phyloP scores from a whole-genome alignment of 2,329 filamentous ascomycete genomes.

The Cytospora mali region DNA sequence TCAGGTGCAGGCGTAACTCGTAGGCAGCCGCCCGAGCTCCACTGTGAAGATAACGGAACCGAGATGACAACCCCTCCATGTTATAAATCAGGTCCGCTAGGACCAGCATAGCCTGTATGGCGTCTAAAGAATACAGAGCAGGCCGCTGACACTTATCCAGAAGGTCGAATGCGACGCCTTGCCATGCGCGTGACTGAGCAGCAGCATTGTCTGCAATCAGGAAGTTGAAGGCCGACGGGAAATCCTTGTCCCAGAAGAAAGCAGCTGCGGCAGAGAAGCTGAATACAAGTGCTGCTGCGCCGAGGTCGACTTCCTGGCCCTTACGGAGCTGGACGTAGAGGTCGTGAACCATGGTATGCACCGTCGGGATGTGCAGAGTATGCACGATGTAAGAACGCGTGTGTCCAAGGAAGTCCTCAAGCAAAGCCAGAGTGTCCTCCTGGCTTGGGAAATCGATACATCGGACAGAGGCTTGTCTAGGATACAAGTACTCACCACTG shows the following conservation, averaged over 20 bases:
- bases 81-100: constrained; percentile 44
- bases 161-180: constrained; percentile 40
- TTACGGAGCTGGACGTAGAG: constrained; percentile 30
- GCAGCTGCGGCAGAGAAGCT: constrained; percentile 36
- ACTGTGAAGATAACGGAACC: constrained; percentile 38
- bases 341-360: constrained; percentile 26
- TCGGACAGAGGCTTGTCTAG: neutral
- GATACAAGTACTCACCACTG: neutral
- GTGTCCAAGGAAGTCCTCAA: constrained; percentile 35
- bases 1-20: constrained; percentile 43
- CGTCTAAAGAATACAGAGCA: constrained; percentile 38
- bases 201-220: constrained; percentile 29
- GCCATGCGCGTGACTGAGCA: constrained; percentile 34
- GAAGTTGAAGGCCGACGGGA: constrained; percentile 22
- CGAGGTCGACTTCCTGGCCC: constrained; percentile 26
- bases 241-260: constrained; percentile 33
- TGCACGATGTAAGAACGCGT: constrained; percentile 28
- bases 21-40: constrained; percentile 37
- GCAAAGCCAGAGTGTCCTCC: constrained; percentile 34
- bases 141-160: constrained; percentile 40
- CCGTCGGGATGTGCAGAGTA: constrained; percentile 32
- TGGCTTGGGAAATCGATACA: constrained; percentile 13
- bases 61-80: constrained; percentile 41
- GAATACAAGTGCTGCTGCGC: constrained; percentile 34
- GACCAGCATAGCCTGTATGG: constrained; percentile 42